phyloP scores from a whole-genome alignment of 495 filamentous ascomycete species.

The Aspergillus coremiiformis region DNA sequence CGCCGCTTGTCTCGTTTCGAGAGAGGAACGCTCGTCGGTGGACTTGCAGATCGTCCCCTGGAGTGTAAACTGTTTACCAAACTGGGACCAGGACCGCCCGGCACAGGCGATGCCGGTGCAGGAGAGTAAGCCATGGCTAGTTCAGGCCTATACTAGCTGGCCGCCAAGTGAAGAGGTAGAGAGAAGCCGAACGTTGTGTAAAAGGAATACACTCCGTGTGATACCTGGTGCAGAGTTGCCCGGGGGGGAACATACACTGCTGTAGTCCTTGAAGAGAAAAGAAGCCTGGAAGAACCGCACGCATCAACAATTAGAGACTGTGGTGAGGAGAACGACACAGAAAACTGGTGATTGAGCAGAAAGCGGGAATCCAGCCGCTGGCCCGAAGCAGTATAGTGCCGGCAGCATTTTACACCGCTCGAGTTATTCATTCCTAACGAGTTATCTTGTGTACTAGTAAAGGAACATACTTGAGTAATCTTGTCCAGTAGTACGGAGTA shows the following conservation, averaged over 20 bases:
- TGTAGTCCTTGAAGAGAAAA: neutral
- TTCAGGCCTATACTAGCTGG: slow-evolving; percentile 4
- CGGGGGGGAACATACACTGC: too few species aligned
- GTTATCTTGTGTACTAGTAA: too few species aligned
- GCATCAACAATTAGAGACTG: slow-evolving; percentile 5
- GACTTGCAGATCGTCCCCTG: slow-evolving; percentile 32
- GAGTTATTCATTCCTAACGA: slow-evolving; percentile 4
- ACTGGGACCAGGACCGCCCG: slow-evolving; percentile 16
- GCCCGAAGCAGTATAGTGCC: slow-evolving; percentile 18
- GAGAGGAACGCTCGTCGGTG: slow-evolving; percentile 28
- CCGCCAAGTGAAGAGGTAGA: slow-evolving; percentile 4
- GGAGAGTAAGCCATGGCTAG: slow-evolving; percentile 34
- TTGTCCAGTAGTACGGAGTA: too few species aligned
- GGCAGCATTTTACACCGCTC: slow-evolving; percentile 23
- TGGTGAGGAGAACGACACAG: slow-evolving; percentile 2
- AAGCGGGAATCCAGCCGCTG: slow-evolving; percentile 21
- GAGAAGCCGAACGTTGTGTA: neutral
- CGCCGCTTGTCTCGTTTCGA: slow-evolving; percentile 91
- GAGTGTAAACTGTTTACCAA: slow-evolving; percentile 21
- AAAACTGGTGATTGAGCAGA: slow-evolving; percentile 15
- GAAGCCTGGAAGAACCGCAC: neutral
- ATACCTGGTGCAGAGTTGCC: too few species aligned
- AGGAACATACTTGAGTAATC: too few species aligned
- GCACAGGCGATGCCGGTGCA: slow-evolving; percentile 27
- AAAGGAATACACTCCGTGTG: neutral